A percentile compares a stretch with the other conserved stretches of the same genome.
Evolutionary conservation across 345 rosid species (phyloP).

Genomic region (Brassica incana): DNA sequence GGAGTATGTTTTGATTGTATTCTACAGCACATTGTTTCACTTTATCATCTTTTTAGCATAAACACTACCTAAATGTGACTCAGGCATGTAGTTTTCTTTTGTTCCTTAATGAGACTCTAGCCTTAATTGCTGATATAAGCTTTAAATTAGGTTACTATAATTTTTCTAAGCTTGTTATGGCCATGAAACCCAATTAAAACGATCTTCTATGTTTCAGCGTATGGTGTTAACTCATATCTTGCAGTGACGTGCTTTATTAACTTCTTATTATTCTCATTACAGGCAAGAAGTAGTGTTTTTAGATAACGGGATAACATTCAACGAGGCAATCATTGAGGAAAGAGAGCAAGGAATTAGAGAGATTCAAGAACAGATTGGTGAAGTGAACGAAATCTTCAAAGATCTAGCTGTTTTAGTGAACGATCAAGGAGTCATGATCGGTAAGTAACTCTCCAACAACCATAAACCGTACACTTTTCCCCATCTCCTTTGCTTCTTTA

Average conservation of each 20-base stretch:
- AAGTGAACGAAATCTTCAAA: conserved; percentile 77
- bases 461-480: not conserved
- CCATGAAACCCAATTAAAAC: not conserved
- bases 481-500: not conserved
- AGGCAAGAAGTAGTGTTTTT: conserved; percentile 60
- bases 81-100: not conserved
- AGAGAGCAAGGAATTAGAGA: conserved; percentile 77
- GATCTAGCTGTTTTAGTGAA: conserved; percentile 64
- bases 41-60: not conserved
- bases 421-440: conserved; percentile 70
- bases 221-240: not conserved
- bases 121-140: not conserved
- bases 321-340: conserved; percentile 74
- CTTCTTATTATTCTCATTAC: conserved; percentile 10
- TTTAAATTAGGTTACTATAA: not conserved
- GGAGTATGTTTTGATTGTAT: conserved; percentile 2
- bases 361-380: conserved; percentile 65
- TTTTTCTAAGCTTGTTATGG: not conserved
- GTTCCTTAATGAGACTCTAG: not conserved
- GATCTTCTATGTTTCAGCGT: conserved; percentile 5
- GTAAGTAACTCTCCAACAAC: conserved; percentile 37
- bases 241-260: not conserved
- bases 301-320: conserved; percentile 69
- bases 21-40: not conserved
- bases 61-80: not conserved